phyloP scores from a whole-genome alignment of 768 basidiomycete species.

The Terana coerulea region DNA sequence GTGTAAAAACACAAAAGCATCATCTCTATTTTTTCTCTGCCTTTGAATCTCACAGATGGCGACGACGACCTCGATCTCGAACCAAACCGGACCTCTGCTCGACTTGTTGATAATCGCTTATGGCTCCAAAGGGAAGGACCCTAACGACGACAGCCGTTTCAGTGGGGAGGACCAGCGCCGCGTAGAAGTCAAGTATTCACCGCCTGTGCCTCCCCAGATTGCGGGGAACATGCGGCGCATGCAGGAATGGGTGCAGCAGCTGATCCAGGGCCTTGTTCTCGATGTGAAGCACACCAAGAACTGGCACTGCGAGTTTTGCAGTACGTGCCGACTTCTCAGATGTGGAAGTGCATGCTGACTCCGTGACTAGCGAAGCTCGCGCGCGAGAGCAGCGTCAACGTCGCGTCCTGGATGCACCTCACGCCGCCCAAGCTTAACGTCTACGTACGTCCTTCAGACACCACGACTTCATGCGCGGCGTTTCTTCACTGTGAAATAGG shows the following conservation, averaged over 20 bases:
- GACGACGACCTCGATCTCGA: neutral
- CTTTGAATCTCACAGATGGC: neutral
- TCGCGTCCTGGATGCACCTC: slow-evolving; percentile 11
- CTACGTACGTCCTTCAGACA: slow-evolving; percentile 9
- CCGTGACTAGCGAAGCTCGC: slow-evolving; percentile 10
- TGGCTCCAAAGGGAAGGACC: neutral
- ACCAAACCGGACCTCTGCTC: neutral
- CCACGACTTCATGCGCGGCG: neutral
- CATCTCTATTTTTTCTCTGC: neutral
- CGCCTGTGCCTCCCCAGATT: neutral
- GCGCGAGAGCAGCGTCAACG: slow-evolving; percentile 12
- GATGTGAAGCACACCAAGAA: slow-evolving; percentile 1
- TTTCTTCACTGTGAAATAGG: neutral
- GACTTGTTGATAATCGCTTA: slow-evolving; percentile 4
- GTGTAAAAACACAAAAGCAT: too few species aligned
- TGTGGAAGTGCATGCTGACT: neutral
- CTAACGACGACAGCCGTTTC: neutral
- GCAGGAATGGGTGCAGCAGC: neutral
- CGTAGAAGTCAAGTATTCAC: neutral
- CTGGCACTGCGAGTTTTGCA: slow-evolving; percentile 7
- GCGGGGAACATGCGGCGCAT: neutral
- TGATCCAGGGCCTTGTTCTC: neutral
- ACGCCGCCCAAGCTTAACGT: slow-evolving; percentile 9
- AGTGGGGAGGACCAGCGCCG: neutral
- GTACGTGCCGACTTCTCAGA: neutral